Base-by-base conservation (phyloP, 2,329 filamentous ascomycete genomes). In the Fusarium hainanense region DNA sequence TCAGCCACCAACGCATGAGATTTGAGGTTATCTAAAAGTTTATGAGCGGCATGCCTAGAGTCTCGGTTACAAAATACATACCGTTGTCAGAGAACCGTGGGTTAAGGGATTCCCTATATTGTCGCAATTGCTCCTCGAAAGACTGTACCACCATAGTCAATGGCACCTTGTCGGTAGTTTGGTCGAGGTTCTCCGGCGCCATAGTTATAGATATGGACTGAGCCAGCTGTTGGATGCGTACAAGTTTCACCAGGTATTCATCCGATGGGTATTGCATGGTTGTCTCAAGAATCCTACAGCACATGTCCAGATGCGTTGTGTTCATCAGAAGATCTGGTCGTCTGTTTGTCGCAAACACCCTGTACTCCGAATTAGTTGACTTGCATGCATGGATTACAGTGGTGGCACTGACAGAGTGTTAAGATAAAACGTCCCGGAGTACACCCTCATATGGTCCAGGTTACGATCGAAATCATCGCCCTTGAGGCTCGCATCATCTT, bases 341-440 rank as follows among this genome's bases (percentile, higher is more conserved):
- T 68, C 86, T 86, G 71, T 83, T 83, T 13, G 81, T 79, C 4
- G 80, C 82, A 63, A 83, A 82, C 27, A 83, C 78, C 7, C 81
- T 82, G 47, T 13, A 16, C 20, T 21, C 16, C 5, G 14, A 20
- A 58, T 47, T 47, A 68, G 58, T 21, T 28, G 25, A 23, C 20
- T 14, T 11, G 30, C 3, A 40, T 27, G 25, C 18, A 28, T 41
- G 49, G 4, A 11, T 11, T 7, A 14, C 6, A 9, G 18, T 25
- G 14, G 30, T 11, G 30, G 3, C 4, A 77, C 82, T 72, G 63
- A 85, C 83, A 84, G 70, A 9, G 84, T 84, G 30, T 84, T 83
- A 6, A 86, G 69, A 57, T 86, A 87, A 61, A 85, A 87, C 6
- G 82, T 83, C 4, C 83, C 84, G 1, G 80, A 79, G 71, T 84